Evolutionary conservation across 2,329 filamentous ascomycete genomes (phyloP).

Genomic region (Botryotinia globosa): DNA sequence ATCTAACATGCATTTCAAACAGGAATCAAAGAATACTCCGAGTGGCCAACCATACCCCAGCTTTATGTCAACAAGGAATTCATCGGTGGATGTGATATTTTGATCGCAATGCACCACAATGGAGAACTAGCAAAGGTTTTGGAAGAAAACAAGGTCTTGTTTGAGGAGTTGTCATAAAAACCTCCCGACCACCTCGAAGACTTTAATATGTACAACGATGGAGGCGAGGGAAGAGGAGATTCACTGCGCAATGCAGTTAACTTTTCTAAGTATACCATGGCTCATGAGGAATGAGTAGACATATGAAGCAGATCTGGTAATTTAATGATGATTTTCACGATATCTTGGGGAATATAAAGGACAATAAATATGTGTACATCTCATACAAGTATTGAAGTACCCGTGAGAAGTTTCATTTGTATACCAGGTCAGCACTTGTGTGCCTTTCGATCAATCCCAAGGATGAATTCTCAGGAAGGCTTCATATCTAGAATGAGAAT

Average conservation of each 20-base stretch:
- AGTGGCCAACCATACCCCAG: slow-evolving; percentile 98
- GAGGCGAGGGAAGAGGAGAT: background rate
- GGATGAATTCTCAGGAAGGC: background rate
- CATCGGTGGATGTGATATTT: slow-evolving; percentile 93
- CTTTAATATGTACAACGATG: slow-evolving; percentile 2
- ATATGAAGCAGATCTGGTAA: background rate
- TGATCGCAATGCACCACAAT: slow-evolving; percentile 96
- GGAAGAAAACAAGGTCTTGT: slow-evolving; percentile 86
- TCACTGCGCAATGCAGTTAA: background rate
- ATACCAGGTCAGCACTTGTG: background rate
- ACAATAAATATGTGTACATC: background rate
- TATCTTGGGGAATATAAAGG: background rate
- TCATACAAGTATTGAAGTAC: background rate
- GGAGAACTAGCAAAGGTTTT: slow-evolving; percentile 89
- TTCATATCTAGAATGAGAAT: background rate
- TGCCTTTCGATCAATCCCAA: background rate
- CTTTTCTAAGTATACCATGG: background rate
- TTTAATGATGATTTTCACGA: background rate
- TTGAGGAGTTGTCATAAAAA: slow-evolving; percentile 23
- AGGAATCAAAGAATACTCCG: slow-evolving; percentile 99
- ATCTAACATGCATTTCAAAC: background rate
- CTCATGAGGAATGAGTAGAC: background rate
- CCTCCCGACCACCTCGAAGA: background rate
- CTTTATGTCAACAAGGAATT: slow-evolving; percentile 96
- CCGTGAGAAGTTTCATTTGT: background rate